phyloP scores from a whole-genome alignment of 306 rosid genomes.

The Mucuna pruriens region DNA sequence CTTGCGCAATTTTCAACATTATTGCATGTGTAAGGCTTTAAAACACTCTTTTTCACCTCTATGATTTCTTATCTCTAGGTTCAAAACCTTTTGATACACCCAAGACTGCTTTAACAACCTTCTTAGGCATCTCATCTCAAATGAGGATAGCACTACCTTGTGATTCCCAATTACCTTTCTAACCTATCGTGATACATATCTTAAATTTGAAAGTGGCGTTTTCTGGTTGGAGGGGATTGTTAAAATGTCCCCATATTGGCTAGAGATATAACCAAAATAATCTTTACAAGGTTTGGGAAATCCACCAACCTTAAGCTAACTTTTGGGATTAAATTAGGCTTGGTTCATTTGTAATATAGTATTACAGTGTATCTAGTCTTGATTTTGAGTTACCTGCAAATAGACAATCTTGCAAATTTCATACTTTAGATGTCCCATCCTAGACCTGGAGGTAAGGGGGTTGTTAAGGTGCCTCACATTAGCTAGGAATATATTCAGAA shows the following conservation, averaged over 20 bases:
- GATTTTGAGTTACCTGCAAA: neutral
- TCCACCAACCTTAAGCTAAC: neutral
- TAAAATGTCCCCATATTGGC: neutral
- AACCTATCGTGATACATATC: neutral
- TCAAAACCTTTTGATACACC: neutral
- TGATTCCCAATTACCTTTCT: neutral
- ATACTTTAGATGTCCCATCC: neutral
- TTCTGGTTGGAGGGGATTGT: slow-evolving; percentile 11
- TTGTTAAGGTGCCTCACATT: neutral
- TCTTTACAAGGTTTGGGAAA: neutral
- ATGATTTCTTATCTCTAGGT: neutral
- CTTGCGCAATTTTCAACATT: neutral
- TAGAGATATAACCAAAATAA: neutral
- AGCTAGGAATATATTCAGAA: neutral
- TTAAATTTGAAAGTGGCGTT: slow-evolving; percentile 23
- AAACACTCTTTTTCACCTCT: neutral
- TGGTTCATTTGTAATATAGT: neutral
- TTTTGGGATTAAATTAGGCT: neutral
- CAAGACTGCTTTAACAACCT: neutral
- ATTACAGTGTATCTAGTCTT: neutral
- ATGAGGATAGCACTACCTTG: neutral
- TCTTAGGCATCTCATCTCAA: neutral
- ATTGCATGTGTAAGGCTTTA: neutral
- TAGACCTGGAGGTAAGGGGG: neutral
- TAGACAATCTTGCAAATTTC: neutral